Evolutionary conservation across 441 rosid species (phyloP), one percentile per base, ranked within the genome.

Genomic region (Cnidoscolus chayamansa): DNA sequence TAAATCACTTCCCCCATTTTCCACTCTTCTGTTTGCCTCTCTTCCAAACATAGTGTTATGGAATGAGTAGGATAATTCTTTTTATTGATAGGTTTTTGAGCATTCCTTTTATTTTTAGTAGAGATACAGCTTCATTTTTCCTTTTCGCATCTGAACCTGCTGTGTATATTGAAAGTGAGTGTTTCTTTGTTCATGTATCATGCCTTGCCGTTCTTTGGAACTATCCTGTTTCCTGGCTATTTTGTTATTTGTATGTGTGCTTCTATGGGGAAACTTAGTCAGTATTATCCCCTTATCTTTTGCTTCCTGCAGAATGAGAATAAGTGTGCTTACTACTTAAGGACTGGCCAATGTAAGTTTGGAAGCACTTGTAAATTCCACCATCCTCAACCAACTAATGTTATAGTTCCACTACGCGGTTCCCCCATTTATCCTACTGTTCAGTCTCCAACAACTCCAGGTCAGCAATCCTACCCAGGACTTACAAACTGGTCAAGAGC

Each of bases 321-420:
- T 35, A 97, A 91, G 78, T 96, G 99, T 79, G 88, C 92, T 67
- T 96, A 91, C 79, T 96, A 93, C 77, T 84, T 93, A 82, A 93
- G 96, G 87, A 96, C 98, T 6, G 99, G 98, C 63, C 96, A 90
- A 62, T 96, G 99, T 89, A 96, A 93, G 83, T 96, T 90, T 73
- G 98, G 96, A 67, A 83, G 79, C 64, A 93, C 98, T 65, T 96
- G 99, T 85, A 96, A 93, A 84, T 96, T 89, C 83, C 93, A 96
- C 81, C 99, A 96, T 80, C 99, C 97, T 84, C 97, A 83, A 79
- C 96, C 96, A 82, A 78, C 89, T 74, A 90, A 87, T 80, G 81
- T 91, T 87, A 89, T 91, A 91, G 90, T 93, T 71, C 81, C 94
- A 15, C 70, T 89, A 74, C 87, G 85, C 55, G 90, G 91, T 64